phyloP scores from a whole-genome alignment of 306 rosid genomes.

The Morella rubra region DNA sequence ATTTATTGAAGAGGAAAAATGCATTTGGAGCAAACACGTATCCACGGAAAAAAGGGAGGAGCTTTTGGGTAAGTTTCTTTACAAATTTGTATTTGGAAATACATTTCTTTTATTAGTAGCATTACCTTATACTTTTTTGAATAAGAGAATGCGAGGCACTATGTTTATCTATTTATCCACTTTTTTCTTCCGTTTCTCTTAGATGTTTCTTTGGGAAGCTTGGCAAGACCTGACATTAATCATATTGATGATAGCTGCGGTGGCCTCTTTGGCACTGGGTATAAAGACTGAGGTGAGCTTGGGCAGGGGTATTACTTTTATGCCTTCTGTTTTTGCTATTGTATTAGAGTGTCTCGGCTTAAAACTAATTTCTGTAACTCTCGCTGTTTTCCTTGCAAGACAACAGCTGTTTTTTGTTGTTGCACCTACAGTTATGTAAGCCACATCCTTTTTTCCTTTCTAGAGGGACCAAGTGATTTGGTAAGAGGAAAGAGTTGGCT shows the following conservation, averaged over 20 bases:
- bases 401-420: not conserved
- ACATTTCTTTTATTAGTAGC: not conserved
- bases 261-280: slow-evolving; percentile 88
- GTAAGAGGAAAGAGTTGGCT: not conserved
- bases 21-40: slow-evolving; percentile 82
- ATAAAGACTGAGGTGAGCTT: slow-evolving; percentile 89
- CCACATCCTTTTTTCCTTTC: not conserved
- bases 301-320: not conserved
- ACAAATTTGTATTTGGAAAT: slow-evolving; percentile 10
- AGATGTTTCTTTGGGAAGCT: slow-evolving; percentile 98
- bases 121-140: not conserved
- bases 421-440: not conserved
- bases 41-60: slow-evolving; percentile 80
- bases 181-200: slow-evolving; percentile 26
- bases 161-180: not conserved
- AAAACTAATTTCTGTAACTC: not conserved
- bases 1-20: slow-evolving; percentile 60
- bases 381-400: not conserved
- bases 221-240: slow-evolving; percentile 98
- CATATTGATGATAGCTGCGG: slow-evolving; percentile 95
- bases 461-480: not conserved
- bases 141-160: not conserved
- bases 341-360: not conserved
- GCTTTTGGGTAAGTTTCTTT: slow-evolving; percentile 59
- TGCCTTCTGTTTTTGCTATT: not conserved